Percentiles rank a stretch among this genome's conserved stretches.
Conservation (phyloP, 208 protist species). For the Acanthamoeba lenticulata region DNA sequence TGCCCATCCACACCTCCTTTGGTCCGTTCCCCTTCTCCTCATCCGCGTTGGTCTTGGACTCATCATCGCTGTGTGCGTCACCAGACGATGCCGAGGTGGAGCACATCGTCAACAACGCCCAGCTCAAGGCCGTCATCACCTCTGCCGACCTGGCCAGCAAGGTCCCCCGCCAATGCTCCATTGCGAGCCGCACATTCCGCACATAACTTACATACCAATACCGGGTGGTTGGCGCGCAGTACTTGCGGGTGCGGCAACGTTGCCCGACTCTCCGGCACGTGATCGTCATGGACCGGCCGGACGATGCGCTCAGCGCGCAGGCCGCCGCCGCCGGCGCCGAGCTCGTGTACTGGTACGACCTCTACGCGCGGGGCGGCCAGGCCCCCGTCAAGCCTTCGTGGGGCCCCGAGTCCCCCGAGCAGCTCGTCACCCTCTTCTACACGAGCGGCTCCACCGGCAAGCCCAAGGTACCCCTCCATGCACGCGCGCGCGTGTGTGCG, state of each 20-base stretch:
- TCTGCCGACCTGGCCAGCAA: background rate
- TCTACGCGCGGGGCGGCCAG: background rate
- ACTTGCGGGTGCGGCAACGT: background rate
- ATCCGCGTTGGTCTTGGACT: too few relatives aligned
- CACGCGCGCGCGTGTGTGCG: background rate
- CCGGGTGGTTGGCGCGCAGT: background rate
- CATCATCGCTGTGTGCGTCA: background rate
- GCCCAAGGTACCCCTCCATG: slow-evolving; percentile 27
- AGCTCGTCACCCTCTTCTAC: slow-evolving; percentile 69
- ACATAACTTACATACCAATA: background rate
- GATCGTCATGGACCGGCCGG: background rate
- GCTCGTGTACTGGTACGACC: slow-evolving; percentile 16
- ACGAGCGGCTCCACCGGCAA: slow-evolving; percentile 71
- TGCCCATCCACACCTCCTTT: slow-evolving; percentile 32
- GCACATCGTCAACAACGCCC: slow-evolving; percentile 27
- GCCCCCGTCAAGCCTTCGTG: background rate
- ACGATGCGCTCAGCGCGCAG: background rate
- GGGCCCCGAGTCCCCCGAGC: background rate
- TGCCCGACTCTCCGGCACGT: background rate
- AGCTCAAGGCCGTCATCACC: slow-evolving; percentile 1
- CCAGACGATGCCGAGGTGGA: background rate
- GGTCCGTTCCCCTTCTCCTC: background rate
- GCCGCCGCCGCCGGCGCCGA: background rate
- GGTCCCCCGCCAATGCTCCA: background rate
- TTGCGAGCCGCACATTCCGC: too few relatives aligned